Evolutionary conservation across 2,329 filamentous ascomycete species (phyloP).

Genomic region (Plenodomus lindquistii): DNA sequence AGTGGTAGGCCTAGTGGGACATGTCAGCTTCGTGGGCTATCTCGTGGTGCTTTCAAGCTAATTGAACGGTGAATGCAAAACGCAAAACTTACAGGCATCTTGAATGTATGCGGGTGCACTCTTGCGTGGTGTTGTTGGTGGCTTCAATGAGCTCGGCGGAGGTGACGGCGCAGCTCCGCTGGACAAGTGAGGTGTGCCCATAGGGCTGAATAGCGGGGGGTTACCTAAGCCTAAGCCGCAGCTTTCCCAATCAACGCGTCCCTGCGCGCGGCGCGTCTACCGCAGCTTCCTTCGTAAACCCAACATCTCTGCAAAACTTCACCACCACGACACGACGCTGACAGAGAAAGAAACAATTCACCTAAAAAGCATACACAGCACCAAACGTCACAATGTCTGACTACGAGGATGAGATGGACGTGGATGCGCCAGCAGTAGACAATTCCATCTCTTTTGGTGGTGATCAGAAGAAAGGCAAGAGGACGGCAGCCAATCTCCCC

Average conservation of each 20-base stretch:
- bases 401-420: constrained; percentile 68
- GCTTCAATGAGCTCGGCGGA: constrained; percentile 27
- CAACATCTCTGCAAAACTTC: neutral
- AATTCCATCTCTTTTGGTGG: constrained; percentile 70
- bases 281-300: constrained; percentile 1
- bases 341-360: neutral
- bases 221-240: constrained; percentile 35
- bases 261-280: constrained; percentile 20
- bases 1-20: constrained; percentile 87
- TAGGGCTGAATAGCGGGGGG: constrained; percentile 41
- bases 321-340: neutral
- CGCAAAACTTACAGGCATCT: constrained; percentile 55
- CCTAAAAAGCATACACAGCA: neutral
- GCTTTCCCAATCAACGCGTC: constrained; percentile 43
- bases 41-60: neutral
- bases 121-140: constrained; percentile 17
- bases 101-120: constrained; percentile 29
- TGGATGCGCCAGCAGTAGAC: constrained; percentile 61
- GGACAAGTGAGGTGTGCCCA: constrained; percentile 29
- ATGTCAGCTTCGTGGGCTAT: constrained; percentile 14
- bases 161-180: constrained; percentile 35
- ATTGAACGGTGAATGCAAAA: neutral
- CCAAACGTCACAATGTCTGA: constrained; percentile 53
- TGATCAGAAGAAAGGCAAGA: constrained; percentile 82
- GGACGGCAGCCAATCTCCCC: constrained; percentile 88